Evolutionary conservation across 805 yeast species (phyloP), one percentile per base, ranked within the genome.

Genomic region (Ogataea nitratoaversa): DNA sequence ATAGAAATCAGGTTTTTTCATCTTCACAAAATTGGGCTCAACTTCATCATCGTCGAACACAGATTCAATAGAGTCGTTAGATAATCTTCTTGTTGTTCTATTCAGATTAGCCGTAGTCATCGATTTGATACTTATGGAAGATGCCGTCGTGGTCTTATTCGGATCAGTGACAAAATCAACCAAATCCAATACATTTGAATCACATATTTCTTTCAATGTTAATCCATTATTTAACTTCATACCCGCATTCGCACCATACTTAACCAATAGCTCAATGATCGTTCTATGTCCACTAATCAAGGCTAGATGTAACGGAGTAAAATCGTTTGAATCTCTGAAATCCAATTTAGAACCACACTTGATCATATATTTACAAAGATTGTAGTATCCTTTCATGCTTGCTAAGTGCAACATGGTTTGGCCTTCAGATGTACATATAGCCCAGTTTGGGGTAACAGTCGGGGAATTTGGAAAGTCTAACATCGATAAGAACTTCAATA

Each of bases 361-460:
- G 4, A 90, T 66, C 53, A 93, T 70, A 20, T 80, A 80, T 19
- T 74, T 65, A 14, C 78, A 75, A 40, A 93, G 69, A 25, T 73
- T 70, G 31, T 66, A 60, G 53, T 86, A 85, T 17, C 91, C 91
- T 55, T 82, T 79, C 43, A 85, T 59, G 9, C 89, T 74, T 1
- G 98, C 89, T 46, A 93, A 70, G 62, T 93, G 99, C 37, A 93
- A 66, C 70, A 93, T 70, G 0, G 95, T 81, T 59, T 93, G 96
- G 13, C 96, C 95, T 56, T 86, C 86, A 22, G 64, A 48, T 43
- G 90, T 93, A 52, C 89, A 79, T 48, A 89, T 70, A 20, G 87
- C 88, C 79, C 93, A 77, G 56, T 88, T 86, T 17, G 91, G 86
- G 14, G 70, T 66, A 4, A 55, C 45, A 35, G 68, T 75, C 53